Evolutionary conservation across 2,329 filamentous ascomycete species (phyloP), one percentile per base, ranked within the genome.

Genomic region (Venturia effusa): DNA sequence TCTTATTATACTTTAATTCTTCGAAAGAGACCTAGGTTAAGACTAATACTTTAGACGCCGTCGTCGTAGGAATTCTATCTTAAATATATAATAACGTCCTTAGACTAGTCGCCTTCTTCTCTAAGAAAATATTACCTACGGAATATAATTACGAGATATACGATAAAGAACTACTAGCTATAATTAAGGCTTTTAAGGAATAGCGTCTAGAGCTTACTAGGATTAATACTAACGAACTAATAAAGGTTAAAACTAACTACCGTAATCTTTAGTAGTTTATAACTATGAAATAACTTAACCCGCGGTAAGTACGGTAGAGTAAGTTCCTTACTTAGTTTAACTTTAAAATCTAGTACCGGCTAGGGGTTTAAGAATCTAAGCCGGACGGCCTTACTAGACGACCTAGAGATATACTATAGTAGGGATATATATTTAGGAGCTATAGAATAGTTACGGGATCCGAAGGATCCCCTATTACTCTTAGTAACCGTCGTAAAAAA

Each of bases 131-230:
- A 41, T 48, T 30, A 17, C 65, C 57, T 8, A 64, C 63, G 1
- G 63, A 74, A 65, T n/a, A n/a, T n/a, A n/a, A n/a, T n/a, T n/a
- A n/a, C n/a, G n/a, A n/a, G n/a, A n/a, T n/a, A n/a, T n/a, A n/a
- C n/a, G n/a, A n/a, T n/a, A n/a, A n/a, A n/a, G n/a, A n/a, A n/a
- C n/a, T n/a, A n/a, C n/a, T n/a, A 10, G 71, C 71, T 4, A 71
- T 75, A 48, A 63, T 75, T 30, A 57, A 55, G 3, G 61, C 30
- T 24, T 68, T 73, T 41, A 61, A 73, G 64, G 55, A 70, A 65
- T 73, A 64, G 68, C 13, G 67, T 24, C 61, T 66, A 15, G 61
- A 72, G 37, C 65, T 73, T 0, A 59, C 69, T 62, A 63, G 62
- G 2, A 17, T 45, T 5, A 17, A 45, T 22, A 19, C n/a, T 5